Evolutionary conservation across 495 filamentous ascomycete species (phyloP), one percentile per base, ranked within the genome.

Genomic region (Penicillium paxilli): DNA sequence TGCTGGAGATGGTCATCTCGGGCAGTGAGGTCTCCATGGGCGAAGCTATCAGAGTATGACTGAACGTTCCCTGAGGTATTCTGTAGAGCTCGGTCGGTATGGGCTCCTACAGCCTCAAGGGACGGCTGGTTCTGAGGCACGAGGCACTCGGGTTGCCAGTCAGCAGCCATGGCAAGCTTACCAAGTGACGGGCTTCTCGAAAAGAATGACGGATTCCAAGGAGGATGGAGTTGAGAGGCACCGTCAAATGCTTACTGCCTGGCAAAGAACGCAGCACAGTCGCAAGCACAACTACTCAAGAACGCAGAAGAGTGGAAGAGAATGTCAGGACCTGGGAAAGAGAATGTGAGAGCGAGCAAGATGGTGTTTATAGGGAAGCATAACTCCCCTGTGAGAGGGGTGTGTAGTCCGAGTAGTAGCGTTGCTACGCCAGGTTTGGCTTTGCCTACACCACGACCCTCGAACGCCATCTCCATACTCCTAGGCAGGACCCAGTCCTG

Each of bases 271-370:
- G 69, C 65, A 73, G 64, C 68, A 63, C 67, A 62, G 66, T 70
- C 69, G 67, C 68, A 68, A 67, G 69, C 59, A 57, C 28, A 59
- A 32, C 51, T 54, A 58, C 59, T 57, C 62, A 65, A 71, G 66
- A 69, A 75, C 73, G 73, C 63, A 69, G 52, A 59, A 57, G 59
- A 66, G 53, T 62, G 57, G 65, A 72, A 68, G 74, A 77, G 71
- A 79, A 74, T 71, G 68, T 75, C 67, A 72, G 68, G 72, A 67
- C 75, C 75, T 79, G 71, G 55, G 67, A 72, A 77, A 81, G 77
- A 80, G 80, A 83, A 83, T 83, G 81, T 79, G 71, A 65, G 68
- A 78, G 76, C 74, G 74, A 72, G 62, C 62, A 65, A 54, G 68
- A 74, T 73, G 70, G 63, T 76, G 74, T 77, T 77, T 77, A 80